Evolutionary conservation across 2,329 filamentous ascomycete genomes (phyloP).

Genomic region (Cyphellophora attinorum): DNA sequence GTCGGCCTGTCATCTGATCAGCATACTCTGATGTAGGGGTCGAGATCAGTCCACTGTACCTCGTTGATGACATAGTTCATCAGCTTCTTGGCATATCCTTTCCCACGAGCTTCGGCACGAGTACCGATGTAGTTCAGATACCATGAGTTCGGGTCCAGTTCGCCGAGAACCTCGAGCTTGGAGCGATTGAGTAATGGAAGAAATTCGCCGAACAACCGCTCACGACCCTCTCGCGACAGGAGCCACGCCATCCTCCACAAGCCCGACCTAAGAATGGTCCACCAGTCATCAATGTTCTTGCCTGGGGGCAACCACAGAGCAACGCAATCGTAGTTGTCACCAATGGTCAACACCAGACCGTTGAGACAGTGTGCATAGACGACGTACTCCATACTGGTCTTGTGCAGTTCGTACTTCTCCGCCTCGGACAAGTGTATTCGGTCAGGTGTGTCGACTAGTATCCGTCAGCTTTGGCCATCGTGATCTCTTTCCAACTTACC

Average conservation of each 20-base stretch:
- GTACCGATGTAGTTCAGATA: conserved; percentile 80
- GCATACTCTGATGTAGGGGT: neutral
- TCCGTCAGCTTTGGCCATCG: too few species aligned
- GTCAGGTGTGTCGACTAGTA: conserved; percentile 55
- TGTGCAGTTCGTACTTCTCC: conserved; percentile 65
- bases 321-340: conserved; percentile 66
- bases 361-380: conserved; percentile 65
- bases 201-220: conserved; percentile 69
- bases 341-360: conserved; percentile 65
- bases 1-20: conserved; percentile 47
- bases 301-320: conserved; percentile 74
- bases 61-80: conserved; percentile 58
- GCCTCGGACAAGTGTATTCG: conserved; percentile 53
- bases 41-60: conserved; percentile 29
- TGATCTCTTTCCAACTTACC: neutral
- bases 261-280: conserved; percentile 62
- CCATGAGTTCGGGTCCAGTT: conserved; percentile 59
- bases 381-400: conserved; percentile 68
- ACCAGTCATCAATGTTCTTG: conserved; percentile 61
- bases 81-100: conserved; percentile 63
- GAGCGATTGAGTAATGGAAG: conserved; percentile 64
- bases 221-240: conserved; percentile 61
- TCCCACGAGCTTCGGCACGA: conserved; percentile 58
- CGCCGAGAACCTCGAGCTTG: conserved; percentile 60
- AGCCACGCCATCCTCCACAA: conserved; percentile 70